Evolutionary conservation across 768 basidiomycete genomes (phyloP).

Genomic region (Lanmaoa rubissima): DNA sequence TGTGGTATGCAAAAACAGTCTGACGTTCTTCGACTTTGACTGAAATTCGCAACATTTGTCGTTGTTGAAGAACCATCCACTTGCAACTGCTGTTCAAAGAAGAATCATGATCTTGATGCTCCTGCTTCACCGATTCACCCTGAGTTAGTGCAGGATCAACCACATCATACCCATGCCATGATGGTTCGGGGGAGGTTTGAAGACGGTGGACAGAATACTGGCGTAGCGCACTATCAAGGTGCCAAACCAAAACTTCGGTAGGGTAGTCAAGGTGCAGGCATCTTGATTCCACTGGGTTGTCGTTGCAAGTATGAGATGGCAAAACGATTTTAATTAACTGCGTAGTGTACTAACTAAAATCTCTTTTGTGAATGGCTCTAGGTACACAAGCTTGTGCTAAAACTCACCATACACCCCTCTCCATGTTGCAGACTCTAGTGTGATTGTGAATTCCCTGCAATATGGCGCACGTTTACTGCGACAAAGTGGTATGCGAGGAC

Average conservation of each 20-base stretch:
- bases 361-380: background rate
- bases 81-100: constrained; percentile 20
- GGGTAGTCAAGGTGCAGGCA: background rate
- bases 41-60: background rate
- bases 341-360: background rate
- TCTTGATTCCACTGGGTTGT: background rate
- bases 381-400: background rate
- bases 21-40: background rate
- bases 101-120: background rate
- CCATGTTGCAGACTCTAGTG: background rate
- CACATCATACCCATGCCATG: constrained; percentile 11
- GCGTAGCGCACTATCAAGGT: constrained; percentile 16
- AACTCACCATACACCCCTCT: constrained; percentile 5
- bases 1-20: constrained; percentile 13
- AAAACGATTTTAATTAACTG: background rate
- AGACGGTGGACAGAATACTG: constrained; percentile 6
- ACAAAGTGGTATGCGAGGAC: constrained; percentile 90
- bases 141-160: constrained; percentile 19
- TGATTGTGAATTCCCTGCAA: constrained; percentile 29
- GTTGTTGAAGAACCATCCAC: constrained; percentile 4
- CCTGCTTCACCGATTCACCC: background rate
- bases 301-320: background rate
- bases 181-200: constrained; percentile 12
- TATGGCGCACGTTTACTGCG: constrained; percentile 70
- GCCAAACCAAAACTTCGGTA: constrained; percentile 14